Conservation (phyloP, 352 stramenopile species). For the Achlya hypogyna region DNA sequence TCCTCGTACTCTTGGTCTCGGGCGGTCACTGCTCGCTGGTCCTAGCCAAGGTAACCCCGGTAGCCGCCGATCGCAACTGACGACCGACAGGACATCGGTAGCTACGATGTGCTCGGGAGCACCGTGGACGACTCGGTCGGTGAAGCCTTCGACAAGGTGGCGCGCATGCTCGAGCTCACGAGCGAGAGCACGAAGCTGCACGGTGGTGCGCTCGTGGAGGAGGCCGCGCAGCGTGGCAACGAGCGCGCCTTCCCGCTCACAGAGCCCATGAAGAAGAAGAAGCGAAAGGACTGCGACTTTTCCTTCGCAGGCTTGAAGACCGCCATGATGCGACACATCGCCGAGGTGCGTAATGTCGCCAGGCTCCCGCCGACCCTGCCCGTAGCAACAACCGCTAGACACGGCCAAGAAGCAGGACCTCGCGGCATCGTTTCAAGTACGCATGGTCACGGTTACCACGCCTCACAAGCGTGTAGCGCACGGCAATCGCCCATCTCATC, state of each 20-base stretch:
- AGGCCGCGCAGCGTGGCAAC: conserved; percentile 85
- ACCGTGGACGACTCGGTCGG: conserved; percentile 97
- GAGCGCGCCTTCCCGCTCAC: conserved; percentile 82
- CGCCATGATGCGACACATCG: conserved; percentile 82
- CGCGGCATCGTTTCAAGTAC: conserved; percentile 90
- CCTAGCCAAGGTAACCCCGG: conserved; percentile 45
- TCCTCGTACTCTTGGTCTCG: conserved; percentile 95
- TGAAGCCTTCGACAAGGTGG: conserved; percentile 98
- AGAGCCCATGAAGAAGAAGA: conserved; percentile 82
- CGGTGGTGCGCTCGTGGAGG: conserved; percentile 93
- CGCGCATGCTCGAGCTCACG: conserved; percentile 87
- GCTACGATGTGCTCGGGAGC: conserved; percentile 91
- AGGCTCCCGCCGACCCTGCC: conserved; percentile 27
- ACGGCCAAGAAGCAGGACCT: conserved; percentile 74
- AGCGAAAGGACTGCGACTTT: conserved; percentile 91
- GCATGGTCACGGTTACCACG: background rate
- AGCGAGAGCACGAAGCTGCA: conserved; percentile 44
- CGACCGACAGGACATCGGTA: conserved; percentile 73
- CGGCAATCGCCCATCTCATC: conserved; percentile 85
- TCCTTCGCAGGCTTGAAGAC: conserved; percentile 98
- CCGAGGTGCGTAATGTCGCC: conserved; percentile 35
- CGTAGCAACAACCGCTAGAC: conserved; percentile 28
- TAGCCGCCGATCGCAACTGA: background rate
- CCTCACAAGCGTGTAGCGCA: conserved; percentile 34
- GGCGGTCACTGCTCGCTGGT: conserved; percentile 98